Conservation (phyloP, 345 rosid genomes). For the Boechera retrofracta region DNA sequence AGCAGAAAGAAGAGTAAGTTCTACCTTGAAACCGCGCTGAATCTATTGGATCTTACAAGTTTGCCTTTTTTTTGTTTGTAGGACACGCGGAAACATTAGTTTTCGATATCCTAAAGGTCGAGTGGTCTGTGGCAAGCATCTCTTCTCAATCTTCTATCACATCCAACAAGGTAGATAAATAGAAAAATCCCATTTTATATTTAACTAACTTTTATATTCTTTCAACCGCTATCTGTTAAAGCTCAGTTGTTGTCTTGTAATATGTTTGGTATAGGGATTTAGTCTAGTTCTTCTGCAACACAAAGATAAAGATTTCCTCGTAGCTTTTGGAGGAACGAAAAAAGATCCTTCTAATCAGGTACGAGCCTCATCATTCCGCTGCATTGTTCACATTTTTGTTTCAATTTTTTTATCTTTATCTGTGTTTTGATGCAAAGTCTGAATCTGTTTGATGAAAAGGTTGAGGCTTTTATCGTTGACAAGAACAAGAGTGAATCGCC, state of each 20-base stretch:
- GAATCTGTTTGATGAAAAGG: conserved; percentile 52
- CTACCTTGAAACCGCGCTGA: conserved; percentile 28
- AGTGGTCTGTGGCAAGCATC: conserved; percentile 85
- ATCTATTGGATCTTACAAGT: conserved; percentile 2
- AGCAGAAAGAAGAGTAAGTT: conserved; percentile 89
- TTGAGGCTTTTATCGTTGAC: conserved; percentile 74
- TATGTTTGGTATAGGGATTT: conserved; percentile 66
- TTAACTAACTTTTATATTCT: background rate
- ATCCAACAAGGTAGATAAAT: conserved; percentile 64
- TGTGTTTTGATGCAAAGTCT: conserved; percentile 6
- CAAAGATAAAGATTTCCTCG: conserved; percentile 90
- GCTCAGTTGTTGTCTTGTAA: conserved; percentile 15
- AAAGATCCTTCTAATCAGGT: conserved; percentile 99
- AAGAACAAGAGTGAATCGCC: conserved; percentile 74
- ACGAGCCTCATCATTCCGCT: conserved; percentile 28
- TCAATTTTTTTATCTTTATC: background rate
- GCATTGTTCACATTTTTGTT: background rate
- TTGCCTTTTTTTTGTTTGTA: conserved; percentile 39
- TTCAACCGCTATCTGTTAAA: background rate
- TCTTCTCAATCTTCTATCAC: conserved; percentile 77
- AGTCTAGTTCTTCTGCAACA: conserved; percentile 86
- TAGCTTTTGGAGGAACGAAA: conserved; percentile 88
- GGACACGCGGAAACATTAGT: conserved; percentile 91
- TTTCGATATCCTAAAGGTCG: conserved; percentile 71
- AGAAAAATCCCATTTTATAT: background rate